Evolutionary conservation across 768 basidiomycete genomes (phyloP).

Genomic region (Trametes sanguinea): DNA sequence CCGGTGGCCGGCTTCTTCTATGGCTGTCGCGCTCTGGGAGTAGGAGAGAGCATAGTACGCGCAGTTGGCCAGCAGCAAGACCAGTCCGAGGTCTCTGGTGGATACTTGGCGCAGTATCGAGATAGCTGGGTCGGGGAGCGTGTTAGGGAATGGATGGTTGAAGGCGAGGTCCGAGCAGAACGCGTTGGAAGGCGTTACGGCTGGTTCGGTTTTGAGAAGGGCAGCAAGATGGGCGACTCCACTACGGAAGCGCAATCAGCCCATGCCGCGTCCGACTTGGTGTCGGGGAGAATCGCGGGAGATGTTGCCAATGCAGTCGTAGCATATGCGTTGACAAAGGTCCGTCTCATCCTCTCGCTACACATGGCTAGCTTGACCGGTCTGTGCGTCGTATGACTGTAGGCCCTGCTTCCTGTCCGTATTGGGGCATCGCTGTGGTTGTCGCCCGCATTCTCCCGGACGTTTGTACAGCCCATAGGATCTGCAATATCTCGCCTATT

Average conservation of each 20-base stretch:
- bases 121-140: slow-evolving; percentile 42
- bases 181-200: slow-evolving; percentile 79
- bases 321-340: slow-evolving; percentile 83
- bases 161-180: slow-evolving; percentile 72
- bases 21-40: slow-evolving; percentile 60
- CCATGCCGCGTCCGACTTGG: slow-evolving; percentile 2
- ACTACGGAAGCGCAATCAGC: neutral
- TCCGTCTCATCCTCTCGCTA: slow-evolving; percentile 25
- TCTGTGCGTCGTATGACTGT: no score
- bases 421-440: slow-evolving; percentile 73
- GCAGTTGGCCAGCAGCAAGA: slow-evolving; percentile 19
- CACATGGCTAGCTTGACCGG: no score
- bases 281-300: slow-evolving; percentile 51
- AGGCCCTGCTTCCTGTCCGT: slow-evolving; percentile 77
- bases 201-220: slow-evolving; percentile 73
- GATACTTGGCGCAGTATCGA: slow-evolving; percentile 13
- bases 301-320: slow-evolving; percentile 82
- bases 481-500: slow-evolving; percentile 9
- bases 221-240: slow-evolving; percentile 9
- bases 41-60: slow-evolving; percentile 67
- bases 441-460: slow-evolving; percentile 70
- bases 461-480: slow-evolving; percentile 60
- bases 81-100: neutral
- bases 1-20: slow-evolving; percentile 79
- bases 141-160: slow-evolving; percentile 62